Evolutionary conservation across 768 basidiomycete species (phyloP).

Genomic region (Lentinula aciculospora): DNA sequence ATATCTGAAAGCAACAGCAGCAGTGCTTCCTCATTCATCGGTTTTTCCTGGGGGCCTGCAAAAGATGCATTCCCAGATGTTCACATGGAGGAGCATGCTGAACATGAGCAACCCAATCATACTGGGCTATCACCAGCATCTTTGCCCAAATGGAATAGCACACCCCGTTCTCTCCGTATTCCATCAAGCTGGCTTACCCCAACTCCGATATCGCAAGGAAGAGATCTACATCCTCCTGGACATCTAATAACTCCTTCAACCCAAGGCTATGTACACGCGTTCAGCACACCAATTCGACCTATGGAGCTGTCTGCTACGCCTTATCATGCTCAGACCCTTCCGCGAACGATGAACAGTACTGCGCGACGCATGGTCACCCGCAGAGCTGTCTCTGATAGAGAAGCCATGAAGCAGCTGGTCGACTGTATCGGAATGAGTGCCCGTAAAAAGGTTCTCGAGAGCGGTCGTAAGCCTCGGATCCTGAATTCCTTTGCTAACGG

Average conservation of each 20-base stretch:
- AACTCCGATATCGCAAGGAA: constrained; percentile 14
- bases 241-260: constrained; percentile 30
- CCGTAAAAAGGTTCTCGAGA: constrained; percentile 78
- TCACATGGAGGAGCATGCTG: background rate
- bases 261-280: background rate
- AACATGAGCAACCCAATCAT: constrained; percentile 6
- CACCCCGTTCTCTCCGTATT: constrained; percentile 23
- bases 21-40: constrained; percentile 53
- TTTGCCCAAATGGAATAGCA: constrained; percentile 11
- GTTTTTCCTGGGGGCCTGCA: constrained; percentile 85
- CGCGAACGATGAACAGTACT: constrained; percentile 43
- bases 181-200: constrained; percentile 19
- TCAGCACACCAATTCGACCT: constrained; percentile 56
- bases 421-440: constrained; percentile 85
- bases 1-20: constrained; percentile 11
- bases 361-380: constrained; percentile 46
- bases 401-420: constrained; percentile 84
- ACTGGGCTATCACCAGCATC: constrained; percentile 1
- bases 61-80: constrained; percentile 47
- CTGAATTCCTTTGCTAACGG: constrained; percentile 26
- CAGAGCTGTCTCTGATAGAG: constrained; percentile 65
- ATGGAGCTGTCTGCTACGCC: constrained; percentile 13
- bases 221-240: constrained; percentile 12
- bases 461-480: constrained; percentile 69
- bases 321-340: constrained; percentile 13